These are phyloP conservation scores for Poa annua DNA, from an alignment of 176 grass and related monocot species.

Conservation along the genomic window DNA sequence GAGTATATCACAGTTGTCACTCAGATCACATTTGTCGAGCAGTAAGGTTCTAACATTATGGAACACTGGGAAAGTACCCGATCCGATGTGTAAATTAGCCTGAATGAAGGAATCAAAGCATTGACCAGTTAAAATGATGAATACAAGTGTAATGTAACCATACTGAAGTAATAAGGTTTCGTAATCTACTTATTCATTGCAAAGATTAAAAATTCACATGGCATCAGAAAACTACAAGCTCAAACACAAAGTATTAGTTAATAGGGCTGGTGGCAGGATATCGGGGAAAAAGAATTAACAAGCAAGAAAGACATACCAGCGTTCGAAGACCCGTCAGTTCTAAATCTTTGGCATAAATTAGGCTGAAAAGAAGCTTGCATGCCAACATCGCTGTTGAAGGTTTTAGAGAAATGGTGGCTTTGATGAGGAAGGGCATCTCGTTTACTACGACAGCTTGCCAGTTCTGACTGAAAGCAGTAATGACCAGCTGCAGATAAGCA, in stretches of 20 bases:
- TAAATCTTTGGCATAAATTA: not conserved
- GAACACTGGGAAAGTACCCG: not conserved
- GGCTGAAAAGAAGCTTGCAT: not conserved
- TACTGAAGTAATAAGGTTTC: not conserved
- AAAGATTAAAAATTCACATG: not conserved
- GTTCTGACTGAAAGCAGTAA: not conserved
- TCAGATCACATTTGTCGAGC: not conserved
- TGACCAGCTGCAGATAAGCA: not conserved
- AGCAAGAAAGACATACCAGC: no score
- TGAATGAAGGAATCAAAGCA: not conserved
- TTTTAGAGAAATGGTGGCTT: not conserved
- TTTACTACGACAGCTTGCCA: not conserved
- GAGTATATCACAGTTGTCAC: not conserved
- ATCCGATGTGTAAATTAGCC: not conserved
- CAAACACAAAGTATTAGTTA: not conserved
- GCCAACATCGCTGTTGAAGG: not conserved
- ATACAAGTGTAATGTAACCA: not conserved
- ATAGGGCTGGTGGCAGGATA: not conserved
- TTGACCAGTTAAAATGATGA: not conserved
- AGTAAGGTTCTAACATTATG: not conserved
- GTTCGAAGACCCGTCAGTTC: not conserved
- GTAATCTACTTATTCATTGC: not conserved
- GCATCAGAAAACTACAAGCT: not conserved
- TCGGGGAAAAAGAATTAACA: no score
- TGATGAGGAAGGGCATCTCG: not conserved